These are phyloP conservation scores for Sclerotinia glacialis DNA, from an alignment of 2,329 filamentous ascomycete genomes.

Conservation along the genomic window DNA sequence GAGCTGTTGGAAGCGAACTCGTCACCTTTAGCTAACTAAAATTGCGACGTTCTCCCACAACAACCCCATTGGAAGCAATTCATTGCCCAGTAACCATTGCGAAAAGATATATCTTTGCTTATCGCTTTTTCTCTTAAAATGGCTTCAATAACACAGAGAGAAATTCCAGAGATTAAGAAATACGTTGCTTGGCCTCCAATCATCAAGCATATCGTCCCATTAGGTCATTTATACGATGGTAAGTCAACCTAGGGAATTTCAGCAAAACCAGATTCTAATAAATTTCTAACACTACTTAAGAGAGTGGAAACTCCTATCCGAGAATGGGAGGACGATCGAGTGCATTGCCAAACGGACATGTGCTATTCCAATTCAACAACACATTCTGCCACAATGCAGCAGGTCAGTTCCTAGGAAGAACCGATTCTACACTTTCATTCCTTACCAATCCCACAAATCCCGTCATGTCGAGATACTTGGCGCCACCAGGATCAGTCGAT, in stretches of 20 bases:
- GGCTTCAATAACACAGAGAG: neutral
- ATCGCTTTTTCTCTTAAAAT: neutral
- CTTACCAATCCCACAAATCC: conserved; percentile 13
- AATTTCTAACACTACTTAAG: conserved; percentile 20
- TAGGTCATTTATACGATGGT: conserved; percentile 28
- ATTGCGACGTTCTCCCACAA: neutral
- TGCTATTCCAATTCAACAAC: conserved; percentile 32
- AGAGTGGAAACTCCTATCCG: conserved; percentile 25
- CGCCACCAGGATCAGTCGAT: conserved; percentile 7
- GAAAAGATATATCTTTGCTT: neutral
- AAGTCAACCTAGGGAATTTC: neutral
- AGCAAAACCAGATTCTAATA: neutral
- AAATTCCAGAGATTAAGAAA: neutral
- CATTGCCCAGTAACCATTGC: neutral
- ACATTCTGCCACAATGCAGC: conserved; percentile 27
- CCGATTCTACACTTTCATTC: conserved; percentile 23
- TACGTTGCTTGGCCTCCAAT: conserved; percentile 21
- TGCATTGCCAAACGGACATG: conserved; percentile 20
- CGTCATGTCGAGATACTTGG: conserved; percentile 23
- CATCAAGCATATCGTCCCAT: conserved; percentile 15
- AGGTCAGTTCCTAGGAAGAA: conserved; percentile 23
- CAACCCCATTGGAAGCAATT: neutral
- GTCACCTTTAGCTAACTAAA: neutral
- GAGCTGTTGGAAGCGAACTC: conserved; percentile 3
- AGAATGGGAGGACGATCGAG: conserved; percentile 30